Evolutionary conservation across 371 early-diverging fungal species (phyloP), one percentile per base, ranked within the genome.

Genomic region (Mucor mucedo): DNA sequence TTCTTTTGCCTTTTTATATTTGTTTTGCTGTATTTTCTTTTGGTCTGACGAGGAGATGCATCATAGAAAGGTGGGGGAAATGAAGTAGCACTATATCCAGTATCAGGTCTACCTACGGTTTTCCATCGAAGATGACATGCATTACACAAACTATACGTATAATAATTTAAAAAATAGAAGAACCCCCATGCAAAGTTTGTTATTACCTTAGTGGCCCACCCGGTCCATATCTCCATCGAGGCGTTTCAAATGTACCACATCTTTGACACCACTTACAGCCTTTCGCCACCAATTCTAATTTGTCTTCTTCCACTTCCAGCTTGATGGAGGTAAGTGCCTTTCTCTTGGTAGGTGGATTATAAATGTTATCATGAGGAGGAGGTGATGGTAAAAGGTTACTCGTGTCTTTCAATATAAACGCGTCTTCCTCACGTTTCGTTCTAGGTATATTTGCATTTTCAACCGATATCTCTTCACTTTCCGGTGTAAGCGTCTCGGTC

Each of bases 41-140:
- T 30, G 53, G 11, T 32, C 38, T 6, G 16, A 9, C 35, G 35
- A 35, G 50, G 6, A 14, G 28, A 35, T 2, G 29, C 27, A 3
- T 52, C 29, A 44, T 58, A 53, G 35, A 33, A 38, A 38, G 65
- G 59, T 28, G 65, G 65, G 10, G 65, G 65, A 65, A n/a, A 65
- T 8, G 40, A 40, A 27, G 39, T 38, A 11, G 52, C 45, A 16
- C 58, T 58, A 16, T 60, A 65, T 14, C 66, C 66, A 8, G 48
- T 32, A 2, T 16, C 13, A 4, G 60, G 60, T 57, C 42, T 55
- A 44, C 61, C 64, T 32, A 9, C 38, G 6, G 27, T 61, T 60
- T 58, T 71, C 71, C 76, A 80, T 40, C 69, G 60, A 21, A 77
- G 52, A 33, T 76, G 76, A 55, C 80, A 80, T 11, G 76, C 76